Conservation (phyloP, 2,329 filamentous ascomycete species). For the Reticulascus tulasneorum region DNA sequence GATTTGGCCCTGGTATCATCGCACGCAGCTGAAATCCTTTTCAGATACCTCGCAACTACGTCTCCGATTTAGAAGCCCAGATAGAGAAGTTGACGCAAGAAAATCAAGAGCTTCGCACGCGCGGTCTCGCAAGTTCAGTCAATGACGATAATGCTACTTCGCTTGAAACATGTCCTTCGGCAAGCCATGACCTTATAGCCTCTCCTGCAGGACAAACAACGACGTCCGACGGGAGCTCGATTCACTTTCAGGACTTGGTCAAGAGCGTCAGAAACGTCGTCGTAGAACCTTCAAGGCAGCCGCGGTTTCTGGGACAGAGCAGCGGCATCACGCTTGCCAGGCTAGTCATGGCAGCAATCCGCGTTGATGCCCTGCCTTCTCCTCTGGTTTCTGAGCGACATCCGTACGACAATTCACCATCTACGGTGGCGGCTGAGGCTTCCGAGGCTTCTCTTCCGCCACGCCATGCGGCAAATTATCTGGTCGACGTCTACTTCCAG, state of each 20-base stretch:
- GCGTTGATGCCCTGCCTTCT: conserved; percentile 8
- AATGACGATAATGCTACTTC: neutral
- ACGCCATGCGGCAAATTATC: conserved; percentile 25
- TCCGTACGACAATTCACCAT: neutral
- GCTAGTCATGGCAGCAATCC: conserved; percentile 27
- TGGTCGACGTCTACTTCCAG: conserved; percentile 28
- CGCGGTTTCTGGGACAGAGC: conserved; percentile 26
- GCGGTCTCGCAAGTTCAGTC: neutral
- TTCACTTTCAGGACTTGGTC: conserved; percentile 10
- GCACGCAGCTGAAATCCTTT: neutral
- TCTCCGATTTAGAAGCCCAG: conserved; percentile 13
- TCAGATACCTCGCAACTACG: conserved; percentile 14
- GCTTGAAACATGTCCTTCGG: conserved; percentile 4
- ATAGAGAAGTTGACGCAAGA: conserved; percentile 13
- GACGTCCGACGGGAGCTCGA: conserved; percentile 6
- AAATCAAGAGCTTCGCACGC: conserved; percentile 8
- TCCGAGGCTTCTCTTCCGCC: conserved; percentile 24
- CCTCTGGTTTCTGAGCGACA: conserved; percentile 2
- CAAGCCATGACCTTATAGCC: conserved; percentile 5
- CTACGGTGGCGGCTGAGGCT: neutral
- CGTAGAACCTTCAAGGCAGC: conserved; percentile 16
- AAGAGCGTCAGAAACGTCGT: conserved; percentile 17
- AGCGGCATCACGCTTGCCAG: conserved; percentile 27
- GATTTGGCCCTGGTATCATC: neutral
- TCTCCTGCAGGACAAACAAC: conserved; percentile 7